Percentiles rank a stretch among this genome's conserved stretches.
These are phyloP conservation scores for Ettlia oleoabundans DNA, from an alignment of 139 green algal species.

Conservation along the genomic window DNA sequence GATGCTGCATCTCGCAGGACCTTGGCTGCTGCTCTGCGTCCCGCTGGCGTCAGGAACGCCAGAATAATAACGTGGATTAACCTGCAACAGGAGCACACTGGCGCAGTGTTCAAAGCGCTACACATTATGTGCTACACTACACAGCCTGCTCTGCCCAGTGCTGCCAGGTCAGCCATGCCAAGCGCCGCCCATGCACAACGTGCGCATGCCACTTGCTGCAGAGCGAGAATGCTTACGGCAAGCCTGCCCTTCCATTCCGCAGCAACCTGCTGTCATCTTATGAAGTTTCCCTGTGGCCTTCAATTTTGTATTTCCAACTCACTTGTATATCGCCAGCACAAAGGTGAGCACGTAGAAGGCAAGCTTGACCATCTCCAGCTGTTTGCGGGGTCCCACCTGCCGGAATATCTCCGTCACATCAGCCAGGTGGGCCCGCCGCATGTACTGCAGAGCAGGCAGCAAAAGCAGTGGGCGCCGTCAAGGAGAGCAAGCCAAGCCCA, in stretches of 20 bases:
- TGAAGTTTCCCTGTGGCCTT: too few relatives aligned
- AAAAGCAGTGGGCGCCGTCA: too few relatives aligned
- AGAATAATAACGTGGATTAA: slow-evolving; percentile 40
- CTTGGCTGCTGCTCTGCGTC: slow-evolving; percentile 49
- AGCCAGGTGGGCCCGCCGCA: slow-evolving; percentile 41
- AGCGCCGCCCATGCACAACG: too few relatives aligned
- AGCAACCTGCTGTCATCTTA: too few relatives aligned
- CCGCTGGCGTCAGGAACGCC: slow-evolving; percentile 53
- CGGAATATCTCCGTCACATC: slow-evolving; percentile 80
- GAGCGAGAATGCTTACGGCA: too few relatives aligned
- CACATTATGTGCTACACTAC: not conserved
- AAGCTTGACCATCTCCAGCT: slow-evolving; percentile 64
- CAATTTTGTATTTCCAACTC: slow-evolving; percentile 11
- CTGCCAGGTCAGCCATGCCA: not conserved
- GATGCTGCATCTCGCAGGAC: slow-evolving; percentile 65
- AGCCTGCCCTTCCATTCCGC: not conserved
- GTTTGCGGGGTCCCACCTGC: slow-evolving; percentile 44
- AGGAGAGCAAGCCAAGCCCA: not conserved
- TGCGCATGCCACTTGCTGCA: not conserved
- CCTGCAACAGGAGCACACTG: not conserved
- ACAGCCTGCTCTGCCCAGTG: not conserved
- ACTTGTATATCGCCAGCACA: slow-evolving; percentile 70
- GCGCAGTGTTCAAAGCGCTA: too few relatives aligned
- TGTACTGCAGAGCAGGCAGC: not conserved
- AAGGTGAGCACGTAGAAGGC: slow-evolving; percentile 66